phyloP scores from a whole-genome alignment of 331 rosid genomes.

The Phaseolus coccineus region DNA sequence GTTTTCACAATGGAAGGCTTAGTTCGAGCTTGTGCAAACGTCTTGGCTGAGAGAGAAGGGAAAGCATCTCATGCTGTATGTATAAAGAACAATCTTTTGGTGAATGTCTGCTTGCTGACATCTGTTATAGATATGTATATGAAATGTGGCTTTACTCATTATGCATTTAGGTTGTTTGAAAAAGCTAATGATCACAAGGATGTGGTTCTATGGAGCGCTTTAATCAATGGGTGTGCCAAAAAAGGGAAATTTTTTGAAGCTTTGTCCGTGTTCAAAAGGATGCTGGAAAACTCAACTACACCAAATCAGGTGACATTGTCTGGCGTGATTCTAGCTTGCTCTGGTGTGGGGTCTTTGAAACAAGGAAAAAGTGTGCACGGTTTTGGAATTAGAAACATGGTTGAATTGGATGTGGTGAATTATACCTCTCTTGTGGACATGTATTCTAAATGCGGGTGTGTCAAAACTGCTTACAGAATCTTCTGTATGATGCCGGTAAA shows the following conservation, averaged over 20 bases:
- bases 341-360: constrained; percentile 38
- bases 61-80: constrained; percentile 37
- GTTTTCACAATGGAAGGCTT: constrained; percentile 33
- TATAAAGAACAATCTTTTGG: constrained; percentile 35
- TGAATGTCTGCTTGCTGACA: constrained; percentile 34
- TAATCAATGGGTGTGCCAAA: constrained; percentile 29
- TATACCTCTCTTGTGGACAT: constrained; percentile 32
- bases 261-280: constrained; percentile 36
- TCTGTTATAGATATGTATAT: constrained; percentile 26
- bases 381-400: constrained; percentile 35
- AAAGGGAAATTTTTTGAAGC: constrained; percentile 34
- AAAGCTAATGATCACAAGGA: constrained; percentile 33
- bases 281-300: constrained; percentile 3
- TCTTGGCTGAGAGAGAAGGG: constrained; percentile 38
- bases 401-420: constrained; percentile 42
- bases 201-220: constrained; percentile 35
- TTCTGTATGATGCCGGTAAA: constrained; percentile 32
- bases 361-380: constrained; percentile 41
- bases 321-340: constrained; percentile 28
- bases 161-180: constrained; percentile 37
- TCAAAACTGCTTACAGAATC: constrained; percentile 35
- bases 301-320: constrained; percentile 28
- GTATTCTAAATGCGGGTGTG: constrained; percentile 39
- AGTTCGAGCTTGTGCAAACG: constrained; percentile 30
- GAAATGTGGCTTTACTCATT: constrained; percentile 37